phyloP scores from a whole-genome alignment of 192 early-diverging fungal genomes.

The Coemansia aciculifera region DNA sequence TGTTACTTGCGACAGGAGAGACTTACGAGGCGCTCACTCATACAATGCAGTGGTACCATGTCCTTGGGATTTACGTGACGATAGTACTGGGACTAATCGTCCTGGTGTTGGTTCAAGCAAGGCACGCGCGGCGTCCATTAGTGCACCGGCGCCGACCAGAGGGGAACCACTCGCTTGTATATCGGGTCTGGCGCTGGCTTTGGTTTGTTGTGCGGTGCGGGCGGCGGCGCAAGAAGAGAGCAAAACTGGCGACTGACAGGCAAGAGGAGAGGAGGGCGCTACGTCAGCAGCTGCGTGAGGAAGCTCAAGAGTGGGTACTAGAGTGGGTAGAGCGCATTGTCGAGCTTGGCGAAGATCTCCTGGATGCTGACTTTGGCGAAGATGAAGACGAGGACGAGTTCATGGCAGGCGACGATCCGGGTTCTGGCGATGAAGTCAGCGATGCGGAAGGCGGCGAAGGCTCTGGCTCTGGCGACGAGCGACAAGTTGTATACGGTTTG shows the following conservation, averaged over 20 bases:
- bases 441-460: constrained; percentile 20
- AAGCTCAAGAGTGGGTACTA: constrained; percentile 49
- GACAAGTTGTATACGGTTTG: constrained; percentile 66
- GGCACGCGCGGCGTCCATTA: constrained; percentile 6
- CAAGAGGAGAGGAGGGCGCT: constrained; percentile 50
- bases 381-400: constrained; percentile 48
- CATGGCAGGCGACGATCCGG: constrained; percentile 25
- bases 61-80: constrained; percentile 44
- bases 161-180: constrained; percentile 19
- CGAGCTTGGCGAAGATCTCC: constrained; percentile 52
- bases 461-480: constrained; percentile 20
- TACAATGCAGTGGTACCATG: constrained; percentile 43
- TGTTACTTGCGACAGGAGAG: background rate
- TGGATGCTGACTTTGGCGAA: constrained; percentile 44
- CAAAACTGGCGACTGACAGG: constrained; percentile 29
- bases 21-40: constrained; percentile 1
- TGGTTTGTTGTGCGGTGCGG: constrained; percentile 46
- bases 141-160: constrained; percentile 20
- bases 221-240: constrained; percentile 43
- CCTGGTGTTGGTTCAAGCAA: constrained; percentile 34
- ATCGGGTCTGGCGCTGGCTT: constrained; percentile 48
- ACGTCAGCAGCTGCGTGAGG: constrained; percentile 49
- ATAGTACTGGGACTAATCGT: constrained; percentile 42
- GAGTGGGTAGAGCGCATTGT: constrained; percentile 50
- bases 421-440: constrained; percentile 33